Evolutionary conservation across 1,139 yeast species (phyloP).

Genomic region (Pneumocystis wakefieldiae): DNA sequence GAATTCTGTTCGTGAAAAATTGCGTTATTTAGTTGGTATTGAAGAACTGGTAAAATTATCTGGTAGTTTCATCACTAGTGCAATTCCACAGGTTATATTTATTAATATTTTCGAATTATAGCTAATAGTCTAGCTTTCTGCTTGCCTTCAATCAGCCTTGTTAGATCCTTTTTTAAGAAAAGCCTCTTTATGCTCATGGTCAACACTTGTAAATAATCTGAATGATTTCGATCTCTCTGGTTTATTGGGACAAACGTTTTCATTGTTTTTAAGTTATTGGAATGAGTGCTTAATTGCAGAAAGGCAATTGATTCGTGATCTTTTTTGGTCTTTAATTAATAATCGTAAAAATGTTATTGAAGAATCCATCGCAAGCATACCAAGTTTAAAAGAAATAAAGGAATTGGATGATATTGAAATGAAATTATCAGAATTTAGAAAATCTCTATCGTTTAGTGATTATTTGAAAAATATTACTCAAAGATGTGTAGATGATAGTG

Average conservation of each 20-base stretch:
- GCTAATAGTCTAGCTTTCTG: slow-evolving; percentile 38
- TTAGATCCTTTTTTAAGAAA: slow-evolving; percentile 47
- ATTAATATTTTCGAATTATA: not conserved
- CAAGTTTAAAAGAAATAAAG: slow-evolving; percentile 17
- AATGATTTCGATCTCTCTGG: slow-evolving; percentile 39
- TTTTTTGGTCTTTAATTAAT: slow-evolving; percentile 22
- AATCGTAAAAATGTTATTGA: slow-evolving; percentile 15
- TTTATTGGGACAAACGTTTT: slow-evolving; percentile 40
- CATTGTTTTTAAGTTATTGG: slow-evolving; percentile 55
- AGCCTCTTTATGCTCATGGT: slow-evolving; percentile 57
- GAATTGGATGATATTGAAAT: slow-evolving; percentile 16
- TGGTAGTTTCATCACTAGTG: slow-evolving; percentile 49
- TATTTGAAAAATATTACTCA: slow-evolving; percentile 37
- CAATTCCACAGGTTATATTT: slow-evolving; percentile 43
- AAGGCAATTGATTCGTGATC: slow-evolving; percentile 33
- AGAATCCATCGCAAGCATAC: slow-evolving; percentile 15
- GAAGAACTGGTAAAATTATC: slow-evolving; percentile 51
- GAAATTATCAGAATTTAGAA: slow-evolving; percentile 1
- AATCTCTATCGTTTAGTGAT: slow-evolving; percentile 4
- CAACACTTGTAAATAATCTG: slow-evolving; percentile 36
- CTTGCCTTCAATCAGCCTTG: slow-evolving; percentile 70
- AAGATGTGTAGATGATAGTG: slow-evolving; percentile 52
- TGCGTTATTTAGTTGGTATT: slow-evolving; percentile 59
- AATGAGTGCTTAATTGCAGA: slow-evolving; percentile 33
- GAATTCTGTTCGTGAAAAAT: slow-evolving; percentile 57